Base-by-base conservation (phyloP, 148 eudicot genomes). In the Amaranthus cruentus region DNA sequence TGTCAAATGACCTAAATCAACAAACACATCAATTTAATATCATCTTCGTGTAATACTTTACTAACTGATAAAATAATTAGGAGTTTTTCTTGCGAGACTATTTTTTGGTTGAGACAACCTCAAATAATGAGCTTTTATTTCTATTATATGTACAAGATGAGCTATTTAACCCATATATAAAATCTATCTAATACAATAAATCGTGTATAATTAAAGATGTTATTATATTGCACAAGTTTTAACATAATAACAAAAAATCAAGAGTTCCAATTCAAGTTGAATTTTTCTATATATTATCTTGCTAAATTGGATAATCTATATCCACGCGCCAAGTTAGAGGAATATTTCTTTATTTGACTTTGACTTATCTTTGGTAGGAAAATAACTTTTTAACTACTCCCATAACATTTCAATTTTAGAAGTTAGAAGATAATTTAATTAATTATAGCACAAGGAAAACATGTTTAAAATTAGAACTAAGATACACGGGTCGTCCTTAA, bases 1-100 rank as follows among this genome's bases (percentile, higher is more conserved):
- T 15, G 91, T 96, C 43, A 93, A 80, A 74, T 93, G 98, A 69
- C 47, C 98, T 96, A 14, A 96, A 66, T 94, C 97, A 46, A 91
- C 97, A 70, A 89, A 91, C 79, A 18, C 15, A 52, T 3, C 12
- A 11, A 18, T 49, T 28, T 28, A 28, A 28, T 28, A 28, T 28
- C 2, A 28, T 28, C 38, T 28, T 2, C 38, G 2, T 28, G 38
- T 28, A 28, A 28, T 28, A 28, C 38, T 28, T 28, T 0, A 28
- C 38, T 28, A 28, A 28, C 38, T 28, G 38, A 28, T 28, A 28
- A 28, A 0, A 28, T 28, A 28, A 28, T 28, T 28, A 28, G 2
- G 38, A 28, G 38, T 28, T 28, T 0, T 28, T 28, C 38, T 28
- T 28, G 38, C 38, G 2, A 28, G 38, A 28, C 38, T 28, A 28